phyloP scores from a whole-genome alignment of 139 green algal species.

The Chlorella vulgaris region DNA sequence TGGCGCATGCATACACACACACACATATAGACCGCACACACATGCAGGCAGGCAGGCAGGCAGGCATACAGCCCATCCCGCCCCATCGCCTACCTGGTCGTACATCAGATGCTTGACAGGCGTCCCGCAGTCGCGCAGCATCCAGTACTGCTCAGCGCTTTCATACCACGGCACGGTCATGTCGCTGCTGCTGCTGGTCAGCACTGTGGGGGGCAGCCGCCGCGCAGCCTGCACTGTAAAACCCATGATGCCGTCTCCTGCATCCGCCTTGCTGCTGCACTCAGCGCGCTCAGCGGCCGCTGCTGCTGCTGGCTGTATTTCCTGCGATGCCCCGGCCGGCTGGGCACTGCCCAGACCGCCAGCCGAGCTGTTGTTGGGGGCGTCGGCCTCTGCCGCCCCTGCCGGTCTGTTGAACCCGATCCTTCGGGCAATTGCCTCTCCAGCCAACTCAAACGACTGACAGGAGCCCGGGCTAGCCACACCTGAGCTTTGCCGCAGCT shows the following conservation, averaged over 20 bases:
- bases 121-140: slow-evolving; percentile 57
- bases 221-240: slow-evolving; percentile 35
- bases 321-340: too few species aligned
- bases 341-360: too few species aligned
- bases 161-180: slow-evolving; percentile 68
- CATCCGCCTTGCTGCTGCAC: too few species aligned
- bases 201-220: slow-evolving; percentile 56
- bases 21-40: too few species aligned
- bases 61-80: neutral
- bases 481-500: neutral
- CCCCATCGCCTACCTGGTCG: slow-evolving; percentile 36
- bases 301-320: neutral
- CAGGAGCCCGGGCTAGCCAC: neutral
- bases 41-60: too few species aligned
- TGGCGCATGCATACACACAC: too few species aligned
- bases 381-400: neutral
- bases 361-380: slow-evolving; percentile 26
- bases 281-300: neutral
- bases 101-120: slow-evolving; percentile 68
- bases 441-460: slow-evolving; percentile 32
- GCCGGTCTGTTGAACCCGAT: slow-evolving; percentile 43
- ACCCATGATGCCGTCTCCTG: neutral
- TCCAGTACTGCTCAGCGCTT: slow-evolving; percentile 57
- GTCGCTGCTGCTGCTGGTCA: slow-evolving; percentile 61
- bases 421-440: slow-evolving; percentile 56